Base-by-base conservation (phyloP, 1,139 yeast genomes). In the Saccharomyces hybrid region DNA sequence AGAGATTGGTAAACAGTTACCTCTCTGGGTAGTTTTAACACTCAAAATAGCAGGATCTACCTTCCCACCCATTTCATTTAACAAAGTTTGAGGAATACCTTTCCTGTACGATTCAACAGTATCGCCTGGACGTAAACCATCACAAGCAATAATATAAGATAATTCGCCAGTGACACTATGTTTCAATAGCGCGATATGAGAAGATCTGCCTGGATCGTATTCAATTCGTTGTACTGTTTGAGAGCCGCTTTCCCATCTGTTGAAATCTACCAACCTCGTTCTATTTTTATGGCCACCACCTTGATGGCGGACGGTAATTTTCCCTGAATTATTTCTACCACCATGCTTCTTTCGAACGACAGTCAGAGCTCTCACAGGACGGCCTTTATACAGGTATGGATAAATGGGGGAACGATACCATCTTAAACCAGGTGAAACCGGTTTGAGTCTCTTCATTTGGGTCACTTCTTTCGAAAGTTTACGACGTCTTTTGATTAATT, bases 271-370 rank as follows among this genome's bases (percentile, higher is more conserved):
- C 50, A 88, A 71, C 66, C 99, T 81, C 48, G 87, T 80, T 72
- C 99, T 82, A 67, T 90, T 84, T 71, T 87, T 89, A 70, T 88
- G 95, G 49, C 98, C 99, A 65, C 99, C 99, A 70, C 99, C 99
- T 71, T 95, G 83, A 70, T 95, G 97, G 69, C 99, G 83, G 48
- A 89, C 86, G 7, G 96, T 88, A 65, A 93, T 88, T 62, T 81
- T 80, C 63, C 99, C 99, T 11, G 86, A 77, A 71, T 87, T 79
- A 71, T 93, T 91, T 75, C 99, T 84, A 62, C 99, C 99, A 54
- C 96, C 86, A 51, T 83, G 82, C 58, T 81, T 80, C 69, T 84
- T 84, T 66, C 82, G 82, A 44, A 91, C 81, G 27, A 79, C 79
- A 0, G 99, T 93, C 67, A 93, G 78, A 54, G 83, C 84, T 67